phyloP scores from a whole-genome alignment of 495 filamentous ascomycete genomes.

The Neurospora sp. region DNA sequence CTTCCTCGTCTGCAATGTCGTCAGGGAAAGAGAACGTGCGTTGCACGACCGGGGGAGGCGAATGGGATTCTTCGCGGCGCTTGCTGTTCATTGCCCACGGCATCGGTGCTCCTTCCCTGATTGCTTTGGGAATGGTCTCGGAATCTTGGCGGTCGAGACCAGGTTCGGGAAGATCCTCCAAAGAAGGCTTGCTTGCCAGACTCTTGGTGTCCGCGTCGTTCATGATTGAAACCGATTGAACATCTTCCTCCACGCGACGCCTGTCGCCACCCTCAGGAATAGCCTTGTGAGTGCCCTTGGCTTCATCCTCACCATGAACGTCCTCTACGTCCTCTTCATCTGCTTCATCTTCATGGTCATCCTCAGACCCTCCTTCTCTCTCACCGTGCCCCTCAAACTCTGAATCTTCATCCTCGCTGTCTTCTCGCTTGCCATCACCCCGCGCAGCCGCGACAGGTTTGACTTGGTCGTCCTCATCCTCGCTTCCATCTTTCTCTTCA shows the following conservation, averaged over 20 bases:
- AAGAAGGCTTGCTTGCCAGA: not conserved
- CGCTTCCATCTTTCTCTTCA: not conserved
- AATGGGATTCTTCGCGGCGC: slow-evolving; percentile 9
- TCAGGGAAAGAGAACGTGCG: slow-evolving; percentile 27
- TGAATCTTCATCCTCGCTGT: not conserved
- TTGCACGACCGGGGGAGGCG: slow-evolving; percentile 15
- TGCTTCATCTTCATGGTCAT: not conserved
- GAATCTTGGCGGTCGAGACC: slow-evolving; percentile 24
- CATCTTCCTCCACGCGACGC: not conserved
- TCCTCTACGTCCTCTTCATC: not conserved
- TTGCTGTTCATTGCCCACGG: slow-evolving; percentile 2
- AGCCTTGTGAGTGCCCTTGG: not conserved
- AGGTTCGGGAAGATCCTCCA: not conserved
- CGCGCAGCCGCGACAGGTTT: not conserved
- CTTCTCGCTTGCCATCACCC: not conserved
- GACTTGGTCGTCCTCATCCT: not conserved
- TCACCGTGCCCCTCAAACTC: not conserved
- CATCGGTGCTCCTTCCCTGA: slow-evolving; percentile 6
- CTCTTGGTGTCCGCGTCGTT: not conserved
- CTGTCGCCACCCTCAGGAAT: not conserved
- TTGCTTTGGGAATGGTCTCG: slow-evolving; percentile 23
- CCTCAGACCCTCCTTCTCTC: not conserved
- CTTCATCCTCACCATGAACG: not conserved
- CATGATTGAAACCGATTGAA: not conserved
- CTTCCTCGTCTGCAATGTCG: slow-evolving; percentile 28